Evolutionary conservation across 306 rosid species (phyloP).

Genomic region (Ceratonia siliqua): DNA sequence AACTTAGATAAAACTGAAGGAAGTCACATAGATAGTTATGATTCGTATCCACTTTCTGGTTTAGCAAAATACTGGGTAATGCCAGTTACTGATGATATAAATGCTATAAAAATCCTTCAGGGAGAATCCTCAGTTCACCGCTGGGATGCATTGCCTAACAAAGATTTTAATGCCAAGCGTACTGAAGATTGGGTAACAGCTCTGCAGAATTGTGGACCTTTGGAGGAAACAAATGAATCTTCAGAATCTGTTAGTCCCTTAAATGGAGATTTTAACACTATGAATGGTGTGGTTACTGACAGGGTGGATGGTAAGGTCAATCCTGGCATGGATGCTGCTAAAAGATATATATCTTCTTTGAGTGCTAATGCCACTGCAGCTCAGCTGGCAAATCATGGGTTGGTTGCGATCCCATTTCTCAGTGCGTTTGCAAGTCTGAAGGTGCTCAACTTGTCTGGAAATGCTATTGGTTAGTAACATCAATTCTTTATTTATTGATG

Average conservation of each 20-base stretch:
- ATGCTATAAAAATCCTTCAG: slow-evolving; percentile 34
- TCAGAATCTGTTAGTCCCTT: slow-evolving; percentile 40
- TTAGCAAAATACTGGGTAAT: slow-evolving; percentile 68
- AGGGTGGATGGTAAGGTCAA: slow-evolving; percentile 51
- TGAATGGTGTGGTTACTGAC: slow-evolving; percentile 35
- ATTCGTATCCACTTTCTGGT: slow-evolving; percentile 47
- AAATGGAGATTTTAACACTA: slow-evolving; percentile 40
- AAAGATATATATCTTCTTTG: slow-evolving; percentile 80
- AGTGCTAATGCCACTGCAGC: slow-evolving; percentile 68
- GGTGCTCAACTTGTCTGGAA: slow-evolving; percentile 87
- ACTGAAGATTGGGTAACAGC: slow-evolving; percentile 86
- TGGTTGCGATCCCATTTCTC: slow-evolving; percentile 82
- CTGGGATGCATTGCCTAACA: slow-evolving; percentile 46
- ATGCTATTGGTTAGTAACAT: slow-evolving; percentile 69
- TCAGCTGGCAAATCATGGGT: slow-evolving; percentile 82
- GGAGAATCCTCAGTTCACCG: slow-evolving; percentile 47
- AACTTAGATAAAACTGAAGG: slow-evolving; percentile 43
- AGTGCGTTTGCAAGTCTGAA: slow-evolving; percentile 79
- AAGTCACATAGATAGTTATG: slow-evolving; percentile 43
- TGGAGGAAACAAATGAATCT: slow-evolving; percentile 57
- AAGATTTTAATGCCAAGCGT: slow-evolving; percentile 71
- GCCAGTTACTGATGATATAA: slow-evolving; percentile 53
- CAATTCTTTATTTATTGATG: slow-evolving; percentile 5
- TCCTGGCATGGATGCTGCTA: slow-evolving; percentile 87
- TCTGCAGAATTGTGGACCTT: slow-evolving; percentile 61